Conservation (phyloP, 768 basidiomycete genomes). For the Agaricus blazei region DNA sequence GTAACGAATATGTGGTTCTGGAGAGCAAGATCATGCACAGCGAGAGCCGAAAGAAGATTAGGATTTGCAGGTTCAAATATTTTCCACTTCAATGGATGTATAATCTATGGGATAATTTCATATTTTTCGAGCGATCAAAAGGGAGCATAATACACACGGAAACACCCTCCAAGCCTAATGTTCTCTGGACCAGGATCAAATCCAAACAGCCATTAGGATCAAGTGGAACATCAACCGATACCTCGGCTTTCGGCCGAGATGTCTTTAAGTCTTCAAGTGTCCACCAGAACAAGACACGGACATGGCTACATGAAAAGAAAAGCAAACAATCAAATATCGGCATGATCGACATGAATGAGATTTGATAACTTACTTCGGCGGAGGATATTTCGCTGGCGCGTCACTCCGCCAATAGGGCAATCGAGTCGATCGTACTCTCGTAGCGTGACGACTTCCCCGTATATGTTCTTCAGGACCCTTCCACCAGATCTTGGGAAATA, state of each 20-base stretch:
- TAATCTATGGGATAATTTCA: not conserved
- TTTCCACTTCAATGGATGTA: constrained; percentile 6
- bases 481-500: not conserved
- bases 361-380: not conserved
- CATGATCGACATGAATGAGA: not conserved
- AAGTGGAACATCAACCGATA: constrained; percentile 2
- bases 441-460: constrained; percentile 1
- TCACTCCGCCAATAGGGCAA: not conserved
- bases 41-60: constrained; percentile 4
- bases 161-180: constrained; percentile 4
- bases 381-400: not conserved
- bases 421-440: not conserved
- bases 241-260: not conserved
- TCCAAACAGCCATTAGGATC: constrained; percentile 7
- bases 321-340: not conserved
- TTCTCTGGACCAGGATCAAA: not conserved
- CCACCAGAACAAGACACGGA: constrained; percentile 8
- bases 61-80: constrained; percentile 1
- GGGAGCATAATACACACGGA: not conserved
- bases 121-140: not conserved
- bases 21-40: not conserved
- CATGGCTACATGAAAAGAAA: not conserved
- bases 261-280: constrained; percentile 1
- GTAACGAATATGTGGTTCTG: constrained; percentile 2
- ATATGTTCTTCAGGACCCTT: constrained; percentile 7